A percentile compares a stretch with the other conserved stretches of the same genome.
Evolutionary conservation across 1,139 yeast species (phyloP).

Genomic region (Zhuliangozyma blackwelliae): DNA sequence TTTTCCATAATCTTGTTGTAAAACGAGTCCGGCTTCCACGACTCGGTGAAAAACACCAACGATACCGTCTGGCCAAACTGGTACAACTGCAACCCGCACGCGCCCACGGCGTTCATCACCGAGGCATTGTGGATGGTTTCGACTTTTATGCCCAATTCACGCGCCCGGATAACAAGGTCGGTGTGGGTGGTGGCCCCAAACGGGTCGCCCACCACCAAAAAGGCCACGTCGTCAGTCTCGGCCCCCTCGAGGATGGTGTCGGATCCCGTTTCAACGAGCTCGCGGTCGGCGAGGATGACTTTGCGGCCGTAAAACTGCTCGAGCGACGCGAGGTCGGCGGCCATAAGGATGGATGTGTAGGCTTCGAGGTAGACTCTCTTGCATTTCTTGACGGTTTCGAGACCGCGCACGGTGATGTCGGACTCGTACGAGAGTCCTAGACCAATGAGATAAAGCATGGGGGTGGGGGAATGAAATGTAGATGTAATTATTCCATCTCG

Average conservation of each 20-base stretch:
- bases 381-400: conserved; percentile 78
- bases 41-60: conserved; percentile 88
- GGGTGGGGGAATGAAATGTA: neutral
- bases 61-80: conserved; percentile 97
- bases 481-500: no score
- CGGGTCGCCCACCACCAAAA: conserved; percentile 94
- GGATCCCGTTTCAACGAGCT: conserved; percentile 84
- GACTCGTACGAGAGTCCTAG: conserved; percentile 84
- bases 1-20: conserved; percentile 87
- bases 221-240: conserved; percentile 78
- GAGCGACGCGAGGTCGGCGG: conserved; percentile 64
- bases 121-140: conserved; percentile 93
- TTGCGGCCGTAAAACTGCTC: conserved; percentile 84
- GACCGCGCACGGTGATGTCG: conserved; percentile 93
- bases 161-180: conserved; percentile 85
- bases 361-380: conserved; percentile 91
- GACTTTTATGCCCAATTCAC: conserved; percentile 72
- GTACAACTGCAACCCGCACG: conserved; percentile 92
- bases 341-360: conserved; percentile 92
- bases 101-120: conserved; percentile 97
- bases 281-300: conserved; percentile 88
- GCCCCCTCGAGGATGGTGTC: conserved; percentile 79
- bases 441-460: conserved; percentile 87
- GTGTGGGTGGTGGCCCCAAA: conserved; percentile 98
- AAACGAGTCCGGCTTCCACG: conserved; percentile 95